Base-by-base conservation (phyloP, 345 rosid genomes). In the Eucalyptus marginata region DNA sequence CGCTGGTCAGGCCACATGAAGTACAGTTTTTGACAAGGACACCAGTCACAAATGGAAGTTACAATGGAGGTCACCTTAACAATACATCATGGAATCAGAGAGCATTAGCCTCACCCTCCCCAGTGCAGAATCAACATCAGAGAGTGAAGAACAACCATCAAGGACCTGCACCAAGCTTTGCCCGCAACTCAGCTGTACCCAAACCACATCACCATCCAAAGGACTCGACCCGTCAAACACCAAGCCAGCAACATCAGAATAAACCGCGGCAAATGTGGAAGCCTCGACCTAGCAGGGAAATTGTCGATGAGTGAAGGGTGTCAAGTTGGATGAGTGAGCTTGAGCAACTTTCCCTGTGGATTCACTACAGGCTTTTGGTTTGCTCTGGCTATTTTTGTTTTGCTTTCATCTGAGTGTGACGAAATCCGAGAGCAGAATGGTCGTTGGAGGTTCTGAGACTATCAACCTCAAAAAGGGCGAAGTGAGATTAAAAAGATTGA, bases 1-100 rank as follows among this genome's bases (percentile, higher is more conserved):
- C 90, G 10, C 88, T 96, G 49, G 94, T 93, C 85, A 93, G 92
- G 90, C 93, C 93, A 49, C 92, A 89, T 14, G 90, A 64, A 87
- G 87, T 89, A 40, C 91, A 88, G 50, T 56, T 87, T 51, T 47
- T 93, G 16, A 17, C 29, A 68, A 88, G 94, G 87, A 24, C 91
- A 80, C 90, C 91, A 40, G 87, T 86, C 47, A 44, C 89, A 83
- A 49, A 85, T 46, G 88, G 89, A 44, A 24, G 52, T 46, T 49
- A 89, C 8, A 59, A 87, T 49, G 91, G 87, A 88, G 92, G 87
- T 14, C 93, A 87, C 83, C 83, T 40, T 76, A 40, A 36, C 25
- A 20, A 6, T 24, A 13, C 20, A 3, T 50, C 88, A 64, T n/a
- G 81, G 51, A 66, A 36, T 36, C 81, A 64, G 51, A 87, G 84